A percentile compares a stretch with the other conserved stretches of the same genome.
Evolutionary conservation across 495 filamentous ascomycete species (phyloP).

Genomic region (Hypoxylon trugodes): DNA sequence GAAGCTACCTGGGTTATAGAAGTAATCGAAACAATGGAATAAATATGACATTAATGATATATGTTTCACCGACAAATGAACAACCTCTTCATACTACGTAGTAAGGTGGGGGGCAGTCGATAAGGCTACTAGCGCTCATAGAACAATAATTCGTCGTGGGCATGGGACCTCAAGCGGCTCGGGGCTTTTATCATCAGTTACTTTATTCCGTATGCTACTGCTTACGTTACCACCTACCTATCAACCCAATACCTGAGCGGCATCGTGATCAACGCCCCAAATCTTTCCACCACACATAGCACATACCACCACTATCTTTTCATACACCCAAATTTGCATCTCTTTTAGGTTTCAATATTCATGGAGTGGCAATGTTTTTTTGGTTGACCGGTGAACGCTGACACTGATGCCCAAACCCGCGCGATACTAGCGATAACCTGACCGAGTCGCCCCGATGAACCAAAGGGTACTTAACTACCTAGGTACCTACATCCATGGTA

Average conservation of each 20-base stretch:
- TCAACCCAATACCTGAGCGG: no score
- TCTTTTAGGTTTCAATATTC: conserved; percentile 29
- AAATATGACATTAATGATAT: no score
- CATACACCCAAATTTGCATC: conserved; percentile 20
- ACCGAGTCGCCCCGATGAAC: conserved; percentile 18
- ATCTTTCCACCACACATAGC: conserved; percentile 8
- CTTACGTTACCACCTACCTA: no score
- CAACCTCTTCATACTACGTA: no score
- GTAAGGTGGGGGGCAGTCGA: conserved; percentile 5
- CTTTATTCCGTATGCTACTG: neutral
- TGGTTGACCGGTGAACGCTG: conserved; percentile 31
- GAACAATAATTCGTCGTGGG: no score
- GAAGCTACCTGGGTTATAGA: neutral
- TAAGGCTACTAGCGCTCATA: no score
- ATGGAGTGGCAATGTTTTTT: conserved; percentile 19
- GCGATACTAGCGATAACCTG: conserved; percentile 12
- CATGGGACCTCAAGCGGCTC: conserved; percentile 7
- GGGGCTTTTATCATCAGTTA: neutral
- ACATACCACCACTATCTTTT: conserved; percentile 15
- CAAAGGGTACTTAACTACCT: no score
- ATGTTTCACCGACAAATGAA: no score
- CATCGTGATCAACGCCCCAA: conserved; percentile 18
- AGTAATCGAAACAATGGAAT: neutral
- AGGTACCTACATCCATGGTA: conserved; percentile 2
- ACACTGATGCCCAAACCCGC: conserved; percentile 27